phyloP scores from a whole-genome alignment of 1,139 yeast species.

The Pichiaceae sp. region DNA sequence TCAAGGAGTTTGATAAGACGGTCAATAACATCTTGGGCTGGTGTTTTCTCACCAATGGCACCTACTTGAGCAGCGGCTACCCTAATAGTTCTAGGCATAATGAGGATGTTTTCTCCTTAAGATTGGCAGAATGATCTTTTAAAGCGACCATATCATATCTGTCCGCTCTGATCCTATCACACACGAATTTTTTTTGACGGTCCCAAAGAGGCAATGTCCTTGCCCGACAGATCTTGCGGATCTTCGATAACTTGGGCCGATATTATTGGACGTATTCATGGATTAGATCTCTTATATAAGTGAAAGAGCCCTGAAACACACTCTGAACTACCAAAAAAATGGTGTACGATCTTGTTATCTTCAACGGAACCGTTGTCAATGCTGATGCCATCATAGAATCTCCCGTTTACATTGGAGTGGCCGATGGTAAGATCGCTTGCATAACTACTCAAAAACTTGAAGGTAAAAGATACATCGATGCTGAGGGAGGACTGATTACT shows the following conservation, averaged over 20 bases:
- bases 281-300: no score
- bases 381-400: slow-evolving; percentile 32
- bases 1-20: slow-evolving; percentile 23
- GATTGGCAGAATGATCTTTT: no score
- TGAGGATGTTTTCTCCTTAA: no score
- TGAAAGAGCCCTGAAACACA: no score
- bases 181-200: no score
- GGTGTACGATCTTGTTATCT: slow-evolving; percentile 23
- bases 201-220: no score
- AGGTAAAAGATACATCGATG: slow-evolving; percentile 31
- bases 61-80: slow-evolving; percentile 7
- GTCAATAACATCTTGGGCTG: slow-evolving; percentile 22
- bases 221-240: no score
- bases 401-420: slow-evolving; percentile 28
- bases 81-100: not conserved
- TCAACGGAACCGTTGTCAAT: slow-evolving; percentile 29
- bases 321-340: no score
- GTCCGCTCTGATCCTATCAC: no score
- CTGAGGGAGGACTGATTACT: slow-evolving; percentile 36
- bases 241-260: no score
- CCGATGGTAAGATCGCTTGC: slow-evolving; percentile 29
- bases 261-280: no score
- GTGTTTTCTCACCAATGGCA: slow-evolving; percentile 16
- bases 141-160: no score
- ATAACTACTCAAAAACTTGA: slow-evolving; percentile 28